Base-by-base conservation (phyloP, 2,329 filamentous ascomycete species). In the Xylariomycetidae sp. region DNA sequence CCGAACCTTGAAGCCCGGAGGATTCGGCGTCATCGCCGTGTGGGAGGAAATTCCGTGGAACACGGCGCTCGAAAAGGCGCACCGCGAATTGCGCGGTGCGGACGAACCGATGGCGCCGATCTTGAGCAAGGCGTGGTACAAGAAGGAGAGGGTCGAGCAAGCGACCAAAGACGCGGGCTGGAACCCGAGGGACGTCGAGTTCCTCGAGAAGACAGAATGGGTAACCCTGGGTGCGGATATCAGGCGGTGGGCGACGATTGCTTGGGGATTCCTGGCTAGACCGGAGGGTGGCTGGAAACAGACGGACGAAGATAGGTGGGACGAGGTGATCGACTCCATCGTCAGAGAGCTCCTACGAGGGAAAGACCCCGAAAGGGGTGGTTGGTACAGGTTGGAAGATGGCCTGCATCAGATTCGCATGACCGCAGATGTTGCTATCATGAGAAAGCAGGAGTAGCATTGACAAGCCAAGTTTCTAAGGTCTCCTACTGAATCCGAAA, bases 1-100 rank as follows among this genome's bases (percentile, higher is more conserved):
- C 15, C 37, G 37, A 8, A 40, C 34, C n/a, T 15, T 37, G 17
- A 37, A 37, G 34, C 37, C 24, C 22, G 34, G 31, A 10, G 31
- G 37, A 1, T 32, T 29, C 12, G 40, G 30, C 25, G 28, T 34
- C 18, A 27, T 39, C 15, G 27, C 34, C 26, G 31, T 37, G 4
- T 39, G 37, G 34, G 37, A 39, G 25, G 37, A 42, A 8, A 39
- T 34, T 31, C 31, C 34, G 19, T 43, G 34, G 37, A 37, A 37
- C 16, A 20, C 22, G 14, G 40, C 40, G 5, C 34, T 39, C 6
- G 29, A 35, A 15, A 24, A 35, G 13, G 40, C 37, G 12, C 40
- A 42, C 14, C 31, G 25, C 25, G 23, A 27, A 22, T 39, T 31
- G 15, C 37, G 37, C 10, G 37, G 39, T 25, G 30, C 24, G 17